Evolutionary conservation across 768 basidiomycete genomes (phyloP), one percentile per base, ranked within the genome.

Genomic region (Boletus reticuloceps): DNA sequence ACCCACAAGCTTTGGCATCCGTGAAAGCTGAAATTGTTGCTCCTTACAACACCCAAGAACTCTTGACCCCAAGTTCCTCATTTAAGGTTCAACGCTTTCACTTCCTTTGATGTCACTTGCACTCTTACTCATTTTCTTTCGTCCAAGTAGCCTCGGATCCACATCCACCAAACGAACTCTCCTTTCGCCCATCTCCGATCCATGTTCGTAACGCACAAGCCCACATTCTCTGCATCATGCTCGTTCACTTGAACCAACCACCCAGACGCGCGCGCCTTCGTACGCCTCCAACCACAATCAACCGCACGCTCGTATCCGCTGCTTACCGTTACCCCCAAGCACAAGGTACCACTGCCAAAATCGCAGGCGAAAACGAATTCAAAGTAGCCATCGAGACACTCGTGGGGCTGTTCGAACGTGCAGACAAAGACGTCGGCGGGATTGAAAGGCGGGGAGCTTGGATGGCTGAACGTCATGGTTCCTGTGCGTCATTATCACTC

Each of bases 251-350:
- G 9, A 9, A 13, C 32, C 32, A 32, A 1, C 0, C 40, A 27
- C 47, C 14, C 57, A 89, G 88, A 89, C 67, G 82, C 85, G 0
- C 78, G 85, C 1, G 85, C 83, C 5, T 75, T 89, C 19, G 77
- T 84, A 85, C 22, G 22, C 22, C 14, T 74, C 79, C 13, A 88
- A 90, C 68, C 82, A 85, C 61, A n/a, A 75, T 87, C 68, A 84
- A 79, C 53, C 84, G 87, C 5, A 65, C 70, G 8, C 65, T 90
- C 39, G 77, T 91, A 4, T 88, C 89, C 8, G 77, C 85, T 0
- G 90, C 89, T 69, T 89, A 89, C 62, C 82, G 86, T 25, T 89
- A 78, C 61, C 77, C 90, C 27, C 88, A 90, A 72, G 84, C 86
- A 0, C 88, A 87, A 69, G 82, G 82, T 6, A 51, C 65, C 10